A percentile compares a stretch with the other conserved stretches of the same genome.
Evolutionary conservation across 192 early-diverging fungal genomes (phyloP).

Genomic region (Coemansia sp.): DNA sequence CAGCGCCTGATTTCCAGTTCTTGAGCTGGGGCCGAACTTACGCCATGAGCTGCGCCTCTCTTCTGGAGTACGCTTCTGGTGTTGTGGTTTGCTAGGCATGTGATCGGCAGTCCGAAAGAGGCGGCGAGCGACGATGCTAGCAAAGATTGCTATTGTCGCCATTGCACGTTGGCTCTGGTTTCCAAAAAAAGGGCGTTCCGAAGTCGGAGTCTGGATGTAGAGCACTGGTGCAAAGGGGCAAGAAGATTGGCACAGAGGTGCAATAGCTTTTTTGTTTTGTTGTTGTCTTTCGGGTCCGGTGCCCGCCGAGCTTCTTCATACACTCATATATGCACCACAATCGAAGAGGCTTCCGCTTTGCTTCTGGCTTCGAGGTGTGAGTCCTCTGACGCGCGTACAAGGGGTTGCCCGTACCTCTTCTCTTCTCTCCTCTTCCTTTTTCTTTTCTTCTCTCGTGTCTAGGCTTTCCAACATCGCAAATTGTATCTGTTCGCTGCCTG

Average conservation of each 20-base stretch:
- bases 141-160: neutral
- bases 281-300: neutral
- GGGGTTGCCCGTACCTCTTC: neutral
- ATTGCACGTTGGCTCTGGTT: neutral
- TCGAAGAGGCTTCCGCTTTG: conserved; percentile 9
- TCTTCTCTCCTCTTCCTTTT: conserved; percentile 7
- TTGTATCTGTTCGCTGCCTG: conserved; percentile 1
- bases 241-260: neutral
- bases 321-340: neutral
- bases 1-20: neutral
- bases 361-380: neutral
- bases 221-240: neutral
- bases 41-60: neutral
- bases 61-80: neutral
- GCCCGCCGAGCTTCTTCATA: neutral
- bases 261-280: neutral
- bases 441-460: neutral
- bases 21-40: too few relatives aligned
- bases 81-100: neutral
- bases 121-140: neutral
- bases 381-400: neutral
- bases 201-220: neutral
- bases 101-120: conserved; percentile 7
- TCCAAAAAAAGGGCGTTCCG: neutral
- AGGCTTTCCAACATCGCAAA: neutral